Base-by-base conservation (phyloP, 2,329 filamentous ascomycete genomes). In the Arthroderma sp. region DNA sequence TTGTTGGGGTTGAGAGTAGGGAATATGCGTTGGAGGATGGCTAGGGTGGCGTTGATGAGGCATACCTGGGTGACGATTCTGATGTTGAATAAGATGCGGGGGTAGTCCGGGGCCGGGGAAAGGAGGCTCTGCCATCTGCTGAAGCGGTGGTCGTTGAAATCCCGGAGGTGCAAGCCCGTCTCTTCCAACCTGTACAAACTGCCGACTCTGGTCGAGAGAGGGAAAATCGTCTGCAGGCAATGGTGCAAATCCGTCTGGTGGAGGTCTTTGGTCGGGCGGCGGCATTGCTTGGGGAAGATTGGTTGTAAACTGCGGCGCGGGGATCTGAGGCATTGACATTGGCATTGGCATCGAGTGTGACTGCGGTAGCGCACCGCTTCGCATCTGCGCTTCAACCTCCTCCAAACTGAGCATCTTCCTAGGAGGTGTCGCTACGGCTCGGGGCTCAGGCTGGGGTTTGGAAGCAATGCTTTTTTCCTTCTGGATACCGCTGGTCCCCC, bases 361-460 rank as follows among this genome's bases (percentile, higher is more conserved):
- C 28, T 61, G 50, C 9, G 51, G 52, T 5, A 58, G 51, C 29
- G 56, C 38, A 36, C 53, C 50, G 29, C 47, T 42, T 48, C 84
- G 78, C 82, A 98, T 88, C 51, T 86, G 81, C 44, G 89, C 89
- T 67, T 98, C 91, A 15, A 98, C 88, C 68, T 98, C 91, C 61
- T 96, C 91, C 57, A 98, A 65, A 56, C 86, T 96, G 83, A 98
- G 81, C 67, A 95, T 82, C 69, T 88, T 95, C 57, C 80, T 79
- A 36, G 73, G 56, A 39, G 68, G 62, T 36, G 54, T 48, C 53
- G 42, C 32, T 2, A 48, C 44, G 32, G 38, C 39, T 33, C 47
- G 30, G n/a, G 42, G 37, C 42, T 45, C 36, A 32, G 39, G 32
- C n/a, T 44, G 41, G 27, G 36, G 11, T 11, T 29, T n/a, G 34